Evolutionary conservation across 2,329 filamentous ascomycete genomes (phyloP).

Genomic region (Hypoxylon sp.): DNA sequence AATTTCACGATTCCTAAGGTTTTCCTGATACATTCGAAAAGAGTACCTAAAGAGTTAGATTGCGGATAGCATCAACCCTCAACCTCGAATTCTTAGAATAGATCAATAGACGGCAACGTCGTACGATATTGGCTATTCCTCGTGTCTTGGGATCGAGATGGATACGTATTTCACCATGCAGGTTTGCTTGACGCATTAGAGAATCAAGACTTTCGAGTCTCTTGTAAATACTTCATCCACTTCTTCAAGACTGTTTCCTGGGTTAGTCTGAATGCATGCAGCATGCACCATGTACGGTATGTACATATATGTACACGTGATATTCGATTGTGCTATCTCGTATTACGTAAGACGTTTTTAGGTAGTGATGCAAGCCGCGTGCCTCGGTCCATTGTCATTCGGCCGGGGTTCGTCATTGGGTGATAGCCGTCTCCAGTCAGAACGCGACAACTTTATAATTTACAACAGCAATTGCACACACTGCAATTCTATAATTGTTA

Average conservation of each 20-base stretch:
- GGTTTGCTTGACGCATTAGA: neutral
- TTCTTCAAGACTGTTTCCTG: no score
- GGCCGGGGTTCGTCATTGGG: conserved; percentile 47
- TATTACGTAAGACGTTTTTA: conserved; percentile 26
- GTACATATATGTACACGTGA: conserved; percentile 2
- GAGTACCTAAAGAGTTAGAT: conserved; percentile 1
- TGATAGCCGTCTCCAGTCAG: conserved; percentile 26
- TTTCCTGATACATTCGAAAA: neutral
- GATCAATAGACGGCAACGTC: conserved; percentile 3
- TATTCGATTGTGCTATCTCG: conserved; percentile 3
- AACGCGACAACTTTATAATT: conserved; percentile 39
- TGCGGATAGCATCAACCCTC: neutral
- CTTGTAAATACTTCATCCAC: neutral
- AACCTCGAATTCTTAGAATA: neutral
- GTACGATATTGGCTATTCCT: neutral
- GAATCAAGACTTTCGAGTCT: neutral
- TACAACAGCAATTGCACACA: conserved; percentile 20
- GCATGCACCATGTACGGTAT: no score
- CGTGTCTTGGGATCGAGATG: neutral
- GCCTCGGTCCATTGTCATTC: conserved; percentile 48
- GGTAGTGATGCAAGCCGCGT: conserved; percentile 33
- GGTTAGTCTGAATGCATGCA: neutral
- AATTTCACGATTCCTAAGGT: neutral
- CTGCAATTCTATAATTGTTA: conserved; percentile 3
- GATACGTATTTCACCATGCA: neutral